A percentile compares a stretch with the other conserved stretches of the same genome.
These are phyloP conservation scores for Trametes polyzona DNA, from an alignment of 1,284 basidiomycete genomes.

Conservation along the genomic window DNA sequence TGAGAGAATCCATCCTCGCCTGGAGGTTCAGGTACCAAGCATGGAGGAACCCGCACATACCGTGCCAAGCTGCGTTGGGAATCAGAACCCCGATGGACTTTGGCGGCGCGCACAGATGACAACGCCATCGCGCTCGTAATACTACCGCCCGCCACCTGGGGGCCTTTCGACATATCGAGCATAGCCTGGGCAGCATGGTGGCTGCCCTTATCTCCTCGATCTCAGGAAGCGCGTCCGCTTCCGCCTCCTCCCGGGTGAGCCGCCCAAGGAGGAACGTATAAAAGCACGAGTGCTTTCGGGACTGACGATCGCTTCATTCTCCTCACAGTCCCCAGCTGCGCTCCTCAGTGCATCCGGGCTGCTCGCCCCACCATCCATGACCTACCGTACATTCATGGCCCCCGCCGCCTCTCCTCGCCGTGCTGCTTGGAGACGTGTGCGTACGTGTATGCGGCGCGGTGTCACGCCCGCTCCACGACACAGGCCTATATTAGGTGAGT, in stretches of 20 bases:
- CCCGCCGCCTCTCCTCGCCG: neutral
- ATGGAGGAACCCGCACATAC: neutral
- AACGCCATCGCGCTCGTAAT: constrained; percentile 1
- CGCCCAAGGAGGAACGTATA: constrained; percentile 5
- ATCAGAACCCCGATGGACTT: neutral
- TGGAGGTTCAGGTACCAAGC: neutral
- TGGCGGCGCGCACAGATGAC: neutral
- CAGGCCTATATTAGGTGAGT: neutral
- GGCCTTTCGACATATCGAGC: constrained; percentile 16
- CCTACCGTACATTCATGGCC: neutral
- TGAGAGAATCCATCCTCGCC: no score
- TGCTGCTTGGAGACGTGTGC: neutral
- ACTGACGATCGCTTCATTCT: neutral
- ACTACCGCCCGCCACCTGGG: neutral
- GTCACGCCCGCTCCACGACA: neutral
- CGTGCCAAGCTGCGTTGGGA: neutral
- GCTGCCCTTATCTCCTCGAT: constrained; percentile 9
- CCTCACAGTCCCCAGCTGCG: no score
- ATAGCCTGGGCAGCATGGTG: neutral
- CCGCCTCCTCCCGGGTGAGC: neutral
- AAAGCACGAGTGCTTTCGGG: neutral
- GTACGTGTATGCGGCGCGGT: neutral
- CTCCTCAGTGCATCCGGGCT: neutral
- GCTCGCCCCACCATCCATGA: neutral
- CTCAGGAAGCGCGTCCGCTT: constrained; percentile 3